Evolutionary conservation across 148 eudicot genomes (phyloP).

Genomic region (Arctostaphylos glauca): DNA sequence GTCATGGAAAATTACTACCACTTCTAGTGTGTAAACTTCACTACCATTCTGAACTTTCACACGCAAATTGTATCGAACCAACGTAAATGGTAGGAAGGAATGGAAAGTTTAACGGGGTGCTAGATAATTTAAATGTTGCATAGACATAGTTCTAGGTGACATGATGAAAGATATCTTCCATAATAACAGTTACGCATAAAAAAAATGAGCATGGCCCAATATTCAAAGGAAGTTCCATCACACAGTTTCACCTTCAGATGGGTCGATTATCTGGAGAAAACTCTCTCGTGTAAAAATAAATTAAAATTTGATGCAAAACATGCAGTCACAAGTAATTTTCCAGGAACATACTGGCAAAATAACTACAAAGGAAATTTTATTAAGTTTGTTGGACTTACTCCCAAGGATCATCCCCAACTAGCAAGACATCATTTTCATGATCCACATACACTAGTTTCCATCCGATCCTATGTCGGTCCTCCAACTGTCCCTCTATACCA

Average conservation of each 20-base stretch:
- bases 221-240: background rate
- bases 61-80: background rate
- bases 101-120: background rate
- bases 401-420: conserved; percentile 99
- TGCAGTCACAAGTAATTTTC: background rate
- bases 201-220: background rate
- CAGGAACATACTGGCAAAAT: background rate
- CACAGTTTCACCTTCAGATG: background rate
- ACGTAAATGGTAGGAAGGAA: background rate
- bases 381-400: conserved; percentile 62
- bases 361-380: background rate
- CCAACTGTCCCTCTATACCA: conserved; percentile 96
- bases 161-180: no score
- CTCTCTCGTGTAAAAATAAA: background rate
- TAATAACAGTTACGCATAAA: background rate
- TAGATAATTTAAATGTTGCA: background rate
- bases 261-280: background rate
- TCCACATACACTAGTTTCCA: conserved; percentile 98
- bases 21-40: background rate
- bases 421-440: conserved; percentile 84
- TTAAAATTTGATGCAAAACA: background rate
- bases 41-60: background rate
- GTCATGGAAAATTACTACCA: background rate
- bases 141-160: background rate
- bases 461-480: conserved; percentile 82